A percentile compares a stretch with the other conserved stretches of the same genome.
Conservation (phyloP, 495 filamentous ascomycete genomes). For the Aspergillus steynii region DNA sequence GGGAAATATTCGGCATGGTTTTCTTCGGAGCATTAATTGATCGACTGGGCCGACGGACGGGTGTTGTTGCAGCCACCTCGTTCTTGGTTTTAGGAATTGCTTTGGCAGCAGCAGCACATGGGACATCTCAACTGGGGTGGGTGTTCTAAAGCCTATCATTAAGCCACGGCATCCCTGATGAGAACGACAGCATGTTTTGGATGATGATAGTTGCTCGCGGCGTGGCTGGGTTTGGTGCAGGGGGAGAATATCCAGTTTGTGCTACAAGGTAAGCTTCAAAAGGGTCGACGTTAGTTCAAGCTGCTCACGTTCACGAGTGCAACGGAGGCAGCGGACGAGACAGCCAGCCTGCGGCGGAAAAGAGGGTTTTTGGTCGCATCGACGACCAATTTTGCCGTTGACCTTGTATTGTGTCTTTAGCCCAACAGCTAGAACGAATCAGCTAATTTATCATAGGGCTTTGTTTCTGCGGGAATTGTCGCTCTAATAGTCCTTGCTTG, state of each 20-base stretch:
- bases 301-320: conserved; percentile 20
- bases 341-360: conserved; percentile 21
- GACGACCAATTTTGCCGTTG: conserved; percentile 35
- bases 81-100: conserved; percentile 32
- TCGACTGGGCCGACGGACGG: conserved; percentile 31
- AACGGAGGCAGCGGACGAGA: conserved; percentile 49
- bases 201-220: conserved; percentile 56
- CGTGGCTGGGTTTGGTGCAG: conserved; percentile 53
- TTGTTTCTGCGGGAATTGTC: conserved; percentile 31
- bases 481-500: conserved; percentile 33
- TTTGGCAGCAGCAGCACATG: conserved; percentile 32
- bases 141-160: background rate
- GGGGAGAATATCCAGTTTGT: conserved; percentile 50
- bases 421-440: background rate
- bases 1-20: conserved; percentile 39
- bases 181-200: conserved; percentile 44
- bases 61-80: conserved; percentile 26
- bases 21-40: conserved; percentile 36
- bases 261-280: conserved; percentile 19
- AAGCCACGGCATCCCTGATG: conserved; percentile 1
- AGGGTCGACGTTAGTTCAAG: too few species aligned
- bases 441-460: conserved; percentile 21
- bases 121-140: conserved; percentile 29
- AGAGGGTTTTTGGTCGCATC: conserved; percentile 35
- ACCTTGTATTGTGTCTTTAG: conserved; percentile 18